A percentile compares a stretch with the other conserved stretches of the same genome.
Evolutionary conservation across 192 early-diverging fungal genomes (phyloP).

Genomic region (Coemansia biformis): DNA sequence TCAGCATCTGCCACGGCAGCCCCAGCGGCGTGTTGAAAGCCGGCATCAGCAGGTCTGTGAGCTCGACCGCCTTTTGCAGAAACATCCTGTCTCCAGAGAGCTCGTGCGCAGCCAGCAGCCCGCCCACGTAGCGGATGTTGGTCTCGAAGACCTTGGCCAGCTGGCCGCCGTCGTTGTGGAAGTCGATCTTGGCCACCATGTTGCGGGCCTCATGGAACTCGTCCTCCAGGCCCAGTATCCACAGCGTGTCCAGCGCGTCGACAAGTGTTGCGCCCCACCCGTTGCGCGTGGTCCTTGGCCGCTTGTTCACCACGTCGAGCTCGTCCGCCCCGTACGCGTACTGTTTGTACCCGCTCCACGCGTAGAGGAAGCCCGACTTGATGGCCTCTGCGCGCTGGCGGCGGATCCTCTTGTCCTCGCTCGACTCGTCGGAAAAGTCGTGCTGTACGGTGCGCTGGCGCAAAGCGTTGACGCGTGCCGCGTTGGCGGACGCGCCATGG

Average conservation of each 20-base stretch:
- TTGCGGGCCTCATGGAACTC: conserved; percentile 67
- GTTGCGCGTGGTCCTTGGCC: too few species aligned
- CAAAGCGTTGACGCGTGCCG: too few species aligned
- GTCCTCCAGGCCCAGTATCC: conserved; percentile 70
- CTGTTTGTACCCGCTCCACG: too few species aligned
- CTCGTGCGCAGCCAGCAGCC: conserved; percentile 77
- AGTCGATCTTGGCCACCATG: conserved; percentile 62
- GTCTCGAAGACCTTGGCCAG: conserved; percentile 77
- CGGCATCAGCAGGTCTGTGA: conserved; percentile 64
- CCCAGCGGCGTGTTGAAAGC: conserved; percentile 69
- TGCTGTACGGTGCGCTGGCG: too few species aligned
- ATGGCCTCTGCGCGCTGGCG: too few species aligned
- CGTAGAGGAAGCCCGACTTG: too few species aligned
- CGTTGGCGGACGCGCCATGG: too few species aligned
- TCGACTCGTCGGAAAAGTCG: too few species aligned
- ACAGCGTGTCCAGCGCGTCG: conserved; percentile 82
- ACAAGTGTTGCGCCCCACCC: too few species aligned
- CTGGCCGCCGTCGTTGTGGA: conserved; percentile 60
- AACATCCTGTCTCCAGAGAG: conserved; percentile 60
- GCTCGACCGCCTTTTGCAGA: conserved; percentile 68
- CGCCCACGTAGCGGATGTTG: conserved; percentile 84
- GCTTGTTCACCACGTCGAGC: too few species aligned
- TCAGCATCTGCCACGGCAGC: conserved; percentile 70
- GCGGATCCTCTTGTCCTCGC: too few species aligned
- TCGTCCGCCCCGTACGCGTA: too few species aligned